Evolutionary conservation across 1,284 basidiomycete species (phyloP).

Genomic region (Fomes fomentarius): DNA sequence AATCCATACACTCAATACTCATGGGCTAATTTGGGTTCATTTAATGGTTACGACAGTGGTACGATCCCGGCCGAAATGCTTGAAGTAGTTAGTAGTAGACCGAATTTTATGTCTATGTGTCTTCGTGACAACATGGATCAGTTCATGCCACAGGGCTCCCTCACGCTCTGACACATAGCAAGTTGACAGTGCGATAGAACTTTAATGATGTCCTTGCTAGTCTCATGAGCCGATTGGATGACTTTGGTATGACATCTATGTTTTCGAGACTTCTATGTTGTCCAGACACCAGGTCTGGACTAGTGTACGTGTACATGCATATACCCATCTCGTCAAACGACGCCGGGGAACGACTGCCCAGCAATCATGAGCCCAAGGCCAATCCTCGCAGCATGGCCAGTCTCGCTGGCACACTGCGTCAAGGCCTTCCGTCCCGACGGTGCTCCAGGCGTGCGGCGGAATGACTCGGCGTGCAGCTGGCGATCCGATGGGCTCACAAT

Average conservation of each 20-base stretch:
- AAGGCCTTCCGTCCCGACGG: too few relatives aligned
- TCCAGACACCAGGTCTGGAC: neutral
- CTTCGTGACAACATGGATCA: too few relatives aligned
- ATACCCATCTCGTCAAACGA: neutral
- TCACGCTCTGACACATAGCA: too few relatives aligned
- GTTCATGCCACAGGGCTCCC: too few relatives aligned
- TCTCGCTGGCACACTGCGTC: neutral
- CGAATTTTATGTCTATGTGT: too few relatives aligned
- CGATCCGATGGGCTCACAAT: constrained; percentile 13
- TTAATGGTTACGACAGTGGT: too few relatives aligned
- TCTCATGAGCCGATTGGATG: neutral
- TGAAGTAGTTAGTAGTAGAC: too few relatives aligned
- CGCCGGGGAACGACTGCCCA: neutral
- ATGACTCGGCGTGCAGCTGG: constrained; percentile 15
- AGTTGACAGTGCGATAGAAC: too few relatives aligned
- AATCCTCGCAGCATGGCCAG: constrained; percentile 1
- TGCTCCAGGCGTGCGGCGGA: constrained; percentile 26
- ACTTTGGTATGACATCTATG: neutral
- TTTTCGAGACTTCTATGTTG: too few relatives aligned
- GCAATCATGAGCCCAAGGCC: constrained; percentile 15
- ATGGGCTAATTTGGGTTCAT: too few relatives aligned
- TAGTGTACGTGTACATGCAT: neutral
- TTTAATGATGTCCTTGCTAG: neutral
- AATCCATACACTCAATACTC: too few relatives aligned
- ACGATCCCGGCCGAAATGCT: too few relatives aligned